Conservation (phyloP, 2,329 filamentous ascomycete species). For the Pseudogymnoascus sp. region DNA sequence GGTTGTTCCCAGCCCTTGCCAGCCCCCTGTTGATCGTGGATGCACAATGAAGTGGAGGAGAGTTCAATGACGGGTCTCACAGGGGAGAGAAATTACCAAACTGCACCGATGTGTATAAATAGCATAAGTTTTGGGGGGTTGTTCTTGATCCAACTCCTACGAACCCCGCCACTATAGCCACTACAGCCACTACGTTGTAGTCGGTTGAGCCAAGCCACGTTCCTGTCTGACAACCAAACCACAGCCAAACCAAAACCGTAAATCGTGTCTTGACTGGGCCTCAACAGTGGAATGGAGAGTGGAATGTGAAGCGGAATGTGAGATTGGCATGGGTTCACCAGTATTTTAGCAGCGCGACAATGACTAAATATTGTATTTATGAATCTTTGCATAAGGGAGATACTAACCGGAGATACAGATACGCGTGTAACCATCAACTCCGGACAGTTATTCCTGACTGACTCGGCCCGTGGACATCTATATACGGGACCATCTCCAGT, state of each 20-base stretch:
- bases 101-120: background rate
- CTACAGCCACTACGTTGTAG: background rate
- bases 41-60: background rate
- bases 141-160: background rate
- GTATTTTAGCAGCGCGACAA: background rate
- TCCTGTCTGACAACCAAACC: background rate
- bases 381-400: no score
- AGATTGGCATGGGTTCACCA: background rate
- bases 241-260: background rate
- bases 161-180: background rate
- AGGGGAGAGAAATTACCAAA: background rate
- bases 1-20: background rate
- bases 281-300: background rate
- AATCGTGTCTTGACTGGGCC: background rate
- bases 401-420: background rate
- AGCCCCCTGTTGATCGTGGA: background rate
- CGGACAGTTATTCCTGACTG: background rate
- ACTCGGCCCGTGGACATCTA: background rate
- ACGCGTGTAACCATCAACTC: background rate
- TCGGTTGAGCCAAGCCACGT: background rate
- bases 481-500: background rate
- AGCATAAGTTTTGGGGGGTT: background rate
- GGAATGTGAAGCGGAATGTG: background rate
- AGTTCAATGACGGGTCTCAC: background rate
- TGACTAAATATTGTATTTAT: background rate